Evolutionary conservation across 2,329 filamentous ascomycete species (phyloP), one percentile per base, ranked within the genome.

Genomic region (Aplosporella prunicola): DNA sequence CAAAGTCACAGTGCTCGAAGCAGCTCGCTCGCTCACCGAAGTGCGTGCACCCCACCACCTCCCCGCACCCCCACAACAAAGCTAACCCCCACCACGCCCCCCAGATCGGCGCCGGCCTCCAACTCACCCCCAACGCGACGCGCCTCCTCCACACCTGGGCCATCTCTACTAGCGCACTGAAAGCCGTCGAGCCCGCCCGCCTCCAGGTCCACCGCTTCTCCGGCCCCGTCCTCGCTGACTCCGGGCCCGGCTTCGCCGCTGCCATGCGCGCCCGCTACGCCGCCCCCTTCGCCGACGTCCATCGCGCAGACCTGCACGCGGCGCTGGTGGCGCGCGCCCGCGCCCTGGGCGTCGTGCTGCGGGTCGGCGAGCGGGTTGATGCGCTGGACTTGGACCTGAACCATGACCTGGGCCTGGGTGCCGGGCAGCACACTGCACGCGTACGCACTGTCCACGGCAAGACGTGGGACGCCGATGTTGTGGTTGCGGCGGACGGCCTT

Each of bases 401-500:
- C 3, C n/a, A n/a, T n/a, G n/a, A n/a, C n/a, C n/a, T n/a, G n/a
- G n/a, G n/a, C n/a, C 29, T 27, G 3, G 33, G 20, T 4, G 29
- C 20, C 8, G 42, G 46, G 40, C 41, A 42, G 22, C 42, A n/a
- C n/a, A n/a, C n/a, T n/a, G n/a, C n/a, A n/a, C n/a, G n/a, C n/a
- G 15, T 26, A n/a, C 38, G 54, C 1, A 64, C 62, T 0, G 53
- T 55, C 5, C 48, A 50, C 4, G 71, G 68, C 0, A 55, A 60
- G 4, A 54, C 46, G 2, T 61, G 63, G 2, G 51, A 53, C 0
- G 71, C 64, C 2, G 74, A 81, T 45, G 54, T 81, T 5, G 59
- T 83, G 5, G 63, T 82, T 1, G 77, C 68, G 1, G 75, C 76
- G 0, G 79, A 82, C 44, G 78, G 78, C 0, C 56, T 82, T 0